Conservation (phyloP, 2,329 filamentous ascomycete species). For the Monosporascus sp. region DNA sequence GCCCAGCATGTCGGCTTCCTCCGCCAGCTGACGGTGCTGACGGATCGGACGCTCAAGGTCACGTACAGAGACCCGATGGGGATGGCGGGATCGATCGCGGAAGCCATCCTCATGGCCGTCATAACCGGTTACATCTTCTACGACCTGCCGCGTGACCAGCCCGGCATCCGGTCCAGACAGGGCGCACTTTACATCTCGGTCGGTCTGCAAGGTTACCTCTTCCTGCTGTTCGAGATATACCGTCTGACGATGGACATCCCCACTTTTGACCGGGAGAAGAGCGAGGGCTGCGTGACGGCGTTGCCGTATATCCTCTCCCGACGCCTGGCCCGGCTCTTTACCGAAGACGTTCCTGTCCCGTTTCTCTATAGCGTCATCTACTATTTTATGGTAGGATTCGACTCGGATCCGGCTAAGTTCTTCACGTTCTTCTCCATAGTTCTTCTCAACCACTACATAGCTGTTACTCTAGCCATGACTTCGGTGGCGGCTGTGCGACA, state of each 20-base stretch:
- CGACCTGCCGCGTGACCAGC: slow-evolving; percentile 57
- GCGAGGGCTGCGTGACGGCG: slow-evolving; percentile 67
- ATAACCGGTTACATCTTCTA: slow-evolving; percentile 72
- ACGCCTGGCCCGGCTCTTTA: slow-evolving; percentile 61
- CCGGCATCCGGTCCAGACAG: slow-evolving; percentile 69
- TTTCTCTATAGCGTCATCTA: slow-evolving; percentile 66
- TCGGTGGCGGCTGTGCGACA: slow-evolving; percentile 61
- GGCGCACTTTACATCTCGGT: slow-evolving; percentile 69
- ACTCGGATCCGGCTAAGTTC: slow-evolving; percentile 58
- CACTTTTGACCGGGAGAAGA: slow-evolving; percentile 70
- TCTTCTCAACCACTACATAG: slow-evolving; percentile 67
- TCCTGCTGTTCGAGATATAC: slow-evolving; percentile 72
- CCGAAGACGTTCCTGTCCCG: slow-evolving; percentile 70
- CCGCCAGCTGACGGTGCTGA: slow-evolving; percentile 62
- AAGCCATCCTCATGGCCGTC: slow-evolving; percentile 66
- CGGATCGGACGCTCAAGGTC: slow-evolving; percentile 63
- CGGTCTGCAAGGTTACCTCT: slow-evolving; percentile 70
- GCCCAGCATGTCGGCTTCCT: slow-evolving; percentile 50
- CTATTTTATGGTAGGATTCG: slow-evolving; percentile 76
- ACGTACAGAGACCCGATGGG: slow-evolving; percentile 75
- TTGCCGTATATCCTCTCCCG: slow-evolving; percentile 66
- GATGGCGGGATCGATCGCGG: slow-evolving; percentile 63
- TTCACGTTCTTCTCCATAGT: slow-evolving; percentile 68
- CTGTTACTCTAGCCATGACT: slow-evolving; percentile 65
- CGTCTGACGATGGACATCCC: slow-evolving; percentile 70